Base-by-base conservation (phyloP, 225 moss, liverwort and hornwort genomes). In the Pseudisothecium myosuroides region DNA sequence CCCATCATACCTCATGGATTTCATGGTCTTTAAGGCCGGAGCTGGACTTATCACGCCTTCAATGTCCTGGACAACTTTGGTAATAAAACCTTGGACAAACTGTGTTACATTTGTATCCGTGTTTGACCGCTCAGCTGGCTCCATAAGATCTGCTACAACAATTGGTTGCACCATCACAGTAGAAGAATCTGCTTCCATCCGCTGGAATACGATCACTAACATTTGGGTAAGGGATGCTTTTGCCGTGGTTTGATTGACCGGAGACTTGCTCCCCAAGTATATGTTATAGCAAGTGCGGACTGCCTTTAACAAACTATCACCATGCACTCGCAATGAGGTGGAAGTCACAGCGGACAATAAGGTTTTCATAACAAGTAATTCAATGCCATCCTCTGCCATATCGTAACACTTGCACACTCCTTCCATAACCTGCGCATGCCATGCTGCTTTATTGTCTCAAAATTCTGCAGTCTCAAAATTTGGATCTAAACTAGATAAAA, bases 121-220 rank as follows among this genome's bases (percentile, higher is more conserved):
- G 87, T 92, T 97, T 45, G 96, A 96, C 64, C 97, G 93, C 89
- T 99, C 99, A 79, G 97, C 97, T 86, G 99, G 99, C 90, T 99
- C 99, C 99, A 99, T 99, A 88, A 99, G 94, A 91, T 99, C 99
- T 72, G 99, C 99, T 83, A 99, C 97, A 83, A 97, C 97, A 87
- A 99, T 99, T 79, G 99, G 96, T 85, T 96, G 96, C 66, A 99
- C 99, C 45, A 92, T 94, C 86, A 99, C 96, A 78, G 94, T 97
- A 32, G 99, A 97, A 56, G 99, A 99, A 93, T 99, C 99, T 76
- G 99, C 99, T 95, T 99, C 99, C 99, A 99, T 99, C 63, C 99
- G 94, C 91, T 96, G 96, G 90, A 99, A 99, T 49, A 99, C 99
- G 83, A 99, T 99, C 59, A 99, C 99, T 87, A 99, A 92, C 99